Conservation (phyloP, 2,329 filamentous ascomycete genomes). For the Aspergillus sp. region DNA sequence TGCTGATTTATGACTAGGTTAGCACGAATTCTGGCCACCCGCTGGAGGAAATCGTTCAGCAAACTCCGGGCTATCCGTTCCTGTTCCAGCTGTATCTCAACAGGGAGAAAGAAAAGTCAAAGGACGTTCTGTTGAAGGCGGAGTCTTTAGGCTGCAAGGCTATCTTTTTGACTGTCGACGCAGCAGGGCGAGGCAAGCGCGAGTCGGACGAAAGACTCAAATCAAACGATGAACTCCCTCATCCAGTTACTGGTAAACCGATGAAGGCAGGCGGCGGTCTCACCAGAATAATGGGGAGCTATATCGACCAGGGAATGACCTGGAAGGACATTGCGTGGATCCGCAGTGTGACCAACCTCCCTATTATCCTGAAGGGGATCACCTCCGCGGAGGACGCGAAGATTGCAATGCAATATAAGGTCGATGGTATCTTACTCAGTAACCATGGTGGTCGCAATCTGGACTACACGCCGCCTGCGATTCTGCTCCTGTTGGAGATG, state of each 20-base stretch:
- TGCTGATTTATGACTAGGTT: neutral
- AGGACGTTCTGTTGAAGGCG: slow-evolving; percentile 60
- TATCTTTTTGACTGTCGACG: slow-evolving; percentile 57
- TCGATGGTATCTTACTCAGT: slow-evolving; percentile 56
- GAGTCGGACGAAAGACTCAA: slow-evolving; percentile 58
- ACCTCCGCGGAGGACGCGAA: slow-evolving; percentile 58
- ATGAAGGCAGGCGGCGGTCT: slow-evolving; percentile 56
- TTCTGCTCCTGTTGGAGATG: slow-evolving; percentile 54
- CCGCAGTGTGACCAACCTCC: slow-evolving; percentile 44
- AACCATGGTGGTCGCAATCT: slow-evolving; percentile 61
- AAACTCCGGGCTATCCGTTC: slow-evolving; percentile 69
- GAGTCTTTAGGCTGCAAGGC: slow-evolving; percentile 30
- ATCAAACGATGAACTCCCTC: slow-evolving; percentile 33
- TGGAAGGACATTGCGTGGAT: slow-evolving; percentile 59
- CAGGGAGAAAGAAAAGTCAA: slow-evolving; percentile 73
- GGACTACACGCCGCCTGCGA: slow-evolving; percentile 51
- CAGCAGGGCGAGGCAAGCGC: slow-evolving; percentile 55
- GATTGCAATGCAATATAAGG: slow-evolving; percentile 49
- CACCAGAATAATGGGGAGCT: slow-evolving; percentile 53
- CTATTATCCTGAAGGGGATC: slow-evolving; percentile 58
- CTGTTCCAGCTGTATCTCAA: slow-evolving; percentile 97
- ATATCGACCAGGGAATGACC: slow-evolving; percentile 52
- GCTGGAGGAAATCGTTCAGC: slow-evolving; percentile 78
- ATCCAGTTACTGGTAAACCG: slow-evolving; percentile 47
- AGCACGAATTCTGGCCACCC: slow-evolving; percentile 86